phyloP scores from a whole-genome alignment of 257 asterid species.

The Prunella vulgaris region DNA sequence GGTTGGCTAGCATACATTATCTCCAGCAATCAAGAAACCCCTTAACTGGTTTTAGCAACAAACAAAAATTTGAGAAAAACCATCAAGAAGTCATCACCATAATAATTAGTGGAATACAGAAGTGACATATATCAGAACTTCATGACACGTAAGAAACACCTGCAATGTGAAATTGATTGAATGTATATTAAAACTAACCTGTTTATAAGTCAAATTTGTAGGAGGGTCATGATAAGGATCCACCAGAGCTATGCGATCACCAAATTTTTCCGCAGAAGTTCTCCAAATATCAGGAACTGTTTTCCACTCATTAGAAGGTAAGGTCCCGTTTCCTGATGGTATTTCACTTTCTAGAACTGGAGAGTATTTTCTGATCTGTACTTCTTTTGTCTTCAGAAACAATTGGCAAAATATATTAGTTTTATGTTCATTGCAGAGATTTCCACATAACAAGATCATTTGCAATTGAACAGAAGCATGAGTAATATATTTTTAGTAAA shows the following conservation, averaged over 20 bases:
- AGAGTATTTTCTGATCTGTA: constrained; percentile 57
- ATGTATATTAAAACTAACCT: constrained; percentile 39
- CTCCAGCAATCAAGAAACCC: not conserved
- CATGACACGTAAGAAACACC: not conserved
- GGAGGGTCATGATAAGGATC: constrained; percentile 94
- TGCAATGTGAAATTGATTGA: not conserved
- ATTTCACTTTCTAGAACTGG: constrained; percentile 59
- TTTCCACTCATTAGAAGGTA: constrained; percentile 60
- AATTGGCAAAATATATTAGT: not conserved
- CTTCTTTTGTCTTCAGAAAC: constrained; percentile 39
- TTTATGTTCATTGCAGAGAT: not conserved
- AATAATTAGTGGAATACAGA: not conserved
- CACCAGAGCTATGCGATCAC: constrained; percentile 60
- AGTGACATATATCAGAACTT: not conserved
- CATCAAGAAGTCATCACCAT: not conserved
- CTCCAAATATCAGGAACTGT: constrained; percentile 92
- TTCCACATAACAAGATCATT: constrained; percentile 3
- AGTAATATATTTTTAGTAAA: not conserved
- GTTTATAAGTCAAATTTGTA: constrained; percentile 63
- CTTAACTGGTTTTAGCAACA: not conserved
- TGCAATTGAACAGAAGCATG: not conserved
- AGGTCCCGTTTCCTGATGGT: constrained; percentile 35
- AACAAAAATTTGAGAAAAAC: not conserved
- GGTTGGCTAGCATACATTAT: not conserved
- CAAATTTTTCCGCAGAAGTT: constrained; percentile 73